Percentiles rank a stretch among this genome's conserved stretches.
Conservation (phyloP, 2,329 filamentous ascomycete genomes). For the Calonectria multiphialidica region DNA sequence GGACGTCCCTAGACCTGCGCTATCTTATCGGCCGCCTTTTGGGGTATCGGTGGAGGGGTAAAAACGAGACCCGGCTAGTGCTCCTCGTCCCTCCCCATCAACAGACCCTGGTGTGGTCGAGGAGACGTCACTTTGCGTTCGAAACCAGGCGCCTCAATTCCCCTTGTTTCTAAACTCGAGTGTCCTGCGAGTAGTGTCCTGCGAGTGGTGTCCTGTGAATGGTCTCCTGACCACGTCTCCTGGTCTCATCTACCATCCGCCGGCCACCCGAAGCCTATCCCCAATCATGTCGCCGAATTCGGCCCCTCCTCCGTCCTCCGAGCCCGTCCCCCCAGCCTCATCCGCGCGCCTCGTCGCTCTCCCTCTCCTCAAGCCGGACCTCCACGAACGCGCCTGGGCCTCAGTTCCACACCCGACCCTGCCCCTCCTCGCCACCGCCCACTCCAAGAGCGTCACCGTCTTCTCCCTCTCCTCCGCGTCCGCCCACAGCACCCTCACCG, state of each 20-base stretch:
- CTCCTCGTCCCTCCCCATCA: neutral
- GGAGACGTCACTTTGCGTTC: neutral
- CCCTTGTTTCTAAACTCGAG: neutral
- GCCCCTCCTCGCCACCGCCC: constrained; percentile 89
- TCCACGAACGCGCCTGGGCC: constrained; percentile 84
- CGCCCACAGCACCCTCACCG: constrained; percentile 82
- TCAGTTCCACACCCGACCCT: constrained; percentile 87
- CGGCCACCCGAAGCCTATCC: neutral
- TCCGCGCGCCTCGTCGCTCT: constrained; percentile 56
- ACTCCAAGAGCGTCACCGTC: constrained; percentile 87
- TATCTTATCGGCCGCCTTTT: constrained; percentile 41
- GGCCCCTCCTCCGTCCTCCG: constrained; percentile 31
- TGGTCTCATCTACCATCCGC: neutral
- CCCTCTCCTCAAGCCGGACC: constrained; percentile 64
- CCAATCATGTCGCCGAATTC: constrained; percentile 42
- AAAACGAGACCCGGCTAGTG: constrained; percentile 15
- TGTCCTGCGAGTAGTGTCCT: neutral
- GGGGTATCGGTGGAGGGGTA: constrained; percentile 28
- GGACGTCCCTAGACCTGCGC: constrained; percentile 4
- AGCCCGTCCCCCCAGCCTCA: neutral
- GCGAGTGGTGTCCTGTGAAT: neutral
- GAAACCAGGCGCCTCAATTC: neutral
- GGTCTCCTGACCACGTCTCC: neutral
- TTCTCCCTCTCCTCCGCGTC: constrained; percentile 88
- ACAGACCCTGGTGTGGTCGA: neutral